These are phyloP conservation scores for Rhodotorula mucilaginosa DNA, from an alignment of 1,284 basidiomycete species.

Conservation along the genomic window DNA sequence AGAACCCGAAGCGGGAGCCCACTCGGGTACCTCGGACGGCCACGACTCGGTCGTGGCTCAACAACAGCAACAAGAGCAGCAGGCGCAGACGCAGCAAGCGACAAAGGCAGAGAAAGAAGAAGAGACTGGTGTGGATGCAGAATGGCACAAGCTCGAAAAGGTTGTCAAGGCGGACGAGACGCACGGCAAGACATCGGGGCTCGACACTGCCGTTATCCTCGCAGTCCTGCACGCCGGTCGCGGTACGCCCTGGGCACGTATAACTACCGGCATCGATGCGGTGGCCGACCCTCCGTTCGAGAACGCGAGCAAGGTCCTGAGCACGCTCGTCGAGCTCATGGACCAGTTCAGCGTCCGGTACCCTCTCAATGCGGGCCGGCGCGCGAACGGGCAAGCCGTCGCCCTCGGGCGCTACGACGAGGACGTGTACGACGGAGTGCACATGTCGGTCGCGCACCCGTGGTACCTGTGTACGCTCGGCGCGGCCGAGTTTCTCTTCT, in stretches of 20 bases:
- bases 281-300: conserved; percentile 23
- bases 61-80: neutral
- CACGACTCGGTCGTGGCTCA: neutral
- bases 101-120: neutral
- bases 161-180: conserved; percentile 2
- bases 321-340: conserved; percentile 48
- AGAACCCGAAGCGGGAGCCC: conserved; percentile 10
- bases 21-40: conserved; percentile 15
- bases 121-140: neutral
- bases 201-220: conserved; percentile 52
- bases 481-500: conserved; percentile 50
- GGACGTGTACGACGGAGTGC: conserved; percentile 37
- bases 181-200: conserved; percentile 41
- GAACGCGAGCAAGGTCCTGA: conserved; percentile 44
- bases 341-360: conserved; percentile 48
- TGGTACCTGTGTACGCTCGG: conserved; percentile 53
- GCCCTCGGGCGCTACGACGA: conserved; percentile 50
- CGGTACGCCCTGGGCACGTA: conserved; percentile 25
- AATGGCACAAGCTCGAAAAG: conserved; percentile 6
- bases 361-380: conserved; percentile 47
- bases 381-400: conserved; percentile 45
- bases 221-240: conserved; percentile 50
- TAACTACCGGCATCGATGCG: neutral
- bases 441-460: conserved; percentile 49
- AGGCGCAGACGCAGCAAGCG: neutral